Base-by-base conservation (phyloP, 371 early-diverging fungal genomes). In the Lichtheimia ramosa region DNA sequence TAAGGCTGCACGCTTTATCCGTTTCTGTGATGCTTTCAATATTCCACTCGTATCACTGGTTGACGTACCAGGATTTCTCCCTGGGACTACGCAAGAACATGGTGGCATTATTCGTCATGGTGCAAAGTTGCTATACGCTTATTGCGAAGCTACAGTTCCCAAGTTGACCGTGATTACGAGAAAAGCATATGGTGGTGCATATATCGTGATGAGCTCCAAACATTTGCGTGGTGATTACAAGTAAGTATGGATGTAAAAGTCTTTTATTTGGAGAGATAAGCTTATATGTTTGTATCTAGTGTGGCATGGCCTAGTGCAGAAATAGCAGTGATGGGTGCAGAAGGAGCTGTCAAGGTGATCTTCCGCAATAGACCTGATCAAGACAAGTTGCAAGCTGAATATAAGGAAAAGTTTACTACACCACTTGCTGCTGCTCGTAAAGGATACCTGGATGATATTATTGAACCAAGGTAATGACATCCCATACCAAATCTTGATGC, bases 41-140 rank as follows among this genome's bases (percentile, higher is more conserved):
- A 93, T 98, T 59, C 98, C 98, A 1, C 68, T 97, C 15, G 58
- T 98, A 24, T 96, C 97, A 0, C 82, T 98, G 55, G 98, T 98
- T n/a, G 98, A 98, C 67, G 98, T 98, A 5, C 98, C 98, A 43
- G 98, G 98, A 8, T 98, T 98, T 80, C 74, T 98, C 62, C 98
- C 98, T 14, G 98, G 98, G 28, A 92, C 92, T 20, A 82, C 86
- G 12, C 98, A 98, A 73, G 98, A 98, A 75, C 96, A 98, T 75
- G 88, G 86, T 49, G 98, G 98, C 43, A 96, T 98, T 60, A 98
- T 98, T 66, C 85, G 96, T n/a, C 91, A 98, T 71, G 98, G 98
- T 49, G 98, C 98, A 43, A 98, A 98, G 74, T 82, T 98, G 8
- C 74, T 98, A 34, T 96, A 95, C 68, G 98, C 98, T 24, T 98